Evolutionary conservation across 2,329 filamentous ascomycete genomes (phyloP).

Genomic region (Fusarium tjaetaba): DNA sequence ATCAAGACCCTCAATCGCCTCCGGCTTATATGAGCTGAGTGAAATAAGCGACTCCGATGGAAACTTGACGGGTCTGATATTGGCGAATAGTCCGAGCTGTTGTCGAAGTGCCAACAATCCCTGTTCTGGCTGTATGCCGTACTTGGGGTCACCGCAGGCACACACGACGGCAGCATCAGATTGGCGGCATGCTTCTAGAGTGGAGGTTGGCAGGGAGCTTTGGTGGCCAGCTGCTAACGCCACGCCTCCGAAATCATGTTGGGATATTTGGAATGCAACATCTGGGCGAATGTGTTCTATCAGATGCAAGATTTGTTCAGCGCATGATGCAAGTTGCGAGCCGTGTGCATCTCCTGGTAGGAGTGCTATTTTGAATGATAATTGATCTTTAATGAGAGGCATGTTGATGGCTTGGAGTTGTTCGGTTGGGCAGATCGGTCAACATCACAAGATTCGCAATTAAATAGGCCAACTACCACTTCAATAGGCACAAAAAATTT

Average conservation of each 20-base stretch:
- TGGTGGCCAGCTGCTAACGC: background rate
- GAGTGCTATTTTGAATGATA: background rate
- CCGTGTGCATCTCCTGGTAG: conserved; percentile 24
- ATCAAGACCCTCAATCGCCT: conserved; percentile 74
- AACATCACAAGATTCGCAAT: background rate
- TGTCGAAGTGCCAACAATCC: conserved; percentile 78
- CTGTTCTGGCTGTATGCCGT: conserved; percentile 60
- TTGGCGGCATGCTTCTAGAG: conserved; percentile 11
- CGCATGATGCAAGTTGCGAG: conserved; percentile 7
- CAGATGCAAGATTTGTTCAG: background rate
- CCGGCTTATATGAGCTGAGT: conserved; percentile 74
- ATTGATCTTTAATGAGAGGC: conserved; percentile 4
- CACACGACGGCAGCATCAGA: conserved; percentile 19
- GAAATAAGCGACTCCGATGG: conserved; percentile 75
- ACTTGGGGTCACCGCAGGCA: conserved; percentile 7
- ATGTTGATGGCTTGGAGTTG: background rate
- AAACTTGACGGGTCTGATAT: conserved; percentile 81
- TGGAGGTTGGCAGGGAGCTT: background rate
- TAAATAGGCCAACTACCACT: background rate
- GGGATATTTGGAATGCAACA: conserved; percentile 12
- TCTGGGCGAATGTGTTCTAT: conserved; percentile 6
- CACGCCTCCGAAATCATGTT: conserved; percentile 5
- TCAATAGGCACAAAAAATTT: background rate
- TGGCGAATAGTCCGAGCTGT: conserved; percentile 62
- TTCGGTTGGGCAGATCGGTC: background rate